These are phyloP conservation scores for Arctium lappa DNA, from an alignment of 129 eudicot species.

Conservation along the genomic window DNA sequence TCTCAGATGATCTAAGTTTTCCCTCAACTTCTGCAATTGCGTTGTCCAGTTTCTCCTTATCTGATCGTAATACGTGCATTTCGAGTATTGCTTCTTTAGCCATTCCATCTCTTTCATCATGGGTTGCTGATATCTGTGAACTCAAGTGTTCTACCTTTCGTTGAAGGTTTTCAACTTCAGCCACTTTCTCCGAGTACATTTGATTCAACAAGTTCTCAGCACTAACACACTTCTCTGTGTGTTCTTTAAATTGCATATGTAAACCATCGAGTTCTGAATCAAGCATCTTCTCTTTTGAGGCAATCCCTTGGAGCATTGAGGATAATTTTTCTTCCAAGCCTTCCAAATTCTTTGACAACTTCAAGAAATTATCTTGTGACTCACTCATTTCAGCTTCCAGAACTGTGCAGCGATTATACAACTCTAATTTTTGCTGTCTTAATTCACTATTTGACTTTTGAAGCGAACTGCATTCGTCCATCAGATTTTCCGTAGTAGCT, in stretches of 20 bases:
- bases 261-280: constrained; percentile 46
- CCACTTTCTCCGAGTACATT: constrained; percentile 41
- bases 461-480: constrained; percentile 59
- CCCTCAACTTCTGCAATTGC: constrained; percentile 37
- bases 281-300: constrained; percentile 43
- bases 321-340: constrained; percentile 40
- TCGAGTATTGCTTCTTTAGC: constrained; percentile 49
- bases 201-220: constrained; percentile 36
- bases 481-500: constrained; percentile 51
- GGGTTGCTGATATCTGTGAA: constrained; percentile 47
- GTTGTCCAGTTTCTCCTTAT: constrained; percentile 37
- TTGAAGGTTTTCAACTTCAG: constrained; percentile 50
- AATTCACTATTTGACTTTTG: constrained; percentile 59
- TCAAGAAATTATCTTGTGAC: constrained; percentile 36
- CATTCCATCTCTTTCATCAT: constrained; percentile 42
- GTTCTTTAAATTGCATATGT: constrained; percentile 26
- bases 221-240: constrained; percentile 33
- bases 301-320: constrained; percentile 25
- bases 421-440: constrained; percentile 47
- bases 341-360: constrained; percentile 37
- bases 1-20: constrained; percentile 36
- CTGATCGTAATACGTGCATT: constrained; percentile 49
- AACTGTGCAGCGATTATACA: constrained; percentile 31
- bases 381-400: constrained; percentile 50
- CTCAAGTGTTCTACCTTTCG: constrained; percentile 46